Percentiles rank a stretch among this genome's conserved stretches.
These are phyloP conservation scores for Camellia lanceoleosa DNA, from an alignment of 148 eudicot species.

Conservation along the genomic window DNA sequence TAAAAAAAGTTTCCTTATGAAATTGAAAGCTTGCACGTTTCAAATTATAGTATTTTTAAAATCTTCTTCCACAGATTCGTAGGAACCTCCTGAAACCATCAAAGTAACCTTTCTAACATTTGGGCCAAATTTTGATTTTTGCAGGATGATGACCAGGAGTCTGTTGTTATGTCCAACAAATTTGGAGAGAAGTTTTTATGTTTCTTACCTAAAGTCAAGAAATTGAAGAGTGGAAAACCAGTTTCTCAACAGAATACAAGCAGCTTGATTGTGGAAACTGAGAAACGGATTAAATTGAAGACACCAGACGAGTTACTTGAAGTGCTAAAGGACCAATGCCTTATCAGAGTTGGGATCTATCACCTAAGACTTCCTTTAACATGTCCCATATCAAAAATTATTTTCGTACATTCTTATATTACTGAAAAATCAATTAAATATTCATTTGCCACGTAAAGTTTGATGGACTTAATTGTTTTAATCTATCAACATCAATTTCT, in stretches of 20 bases:
- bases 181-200: conserved; percentile 71
- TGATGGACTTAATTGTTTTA: background rate
- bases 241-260: conserved; percentile 65
- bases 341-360: conserved; percentile 56
- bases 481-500: background rate
- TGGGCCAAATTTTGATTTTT: background rate
- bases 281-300: conserved; percentile 67
- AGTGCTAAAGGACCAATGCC: conserved; percentile 64
- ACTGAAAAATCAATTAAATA: background rate
- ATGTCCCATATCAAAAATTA: background rate
- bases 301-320: conserved; percentile 95
- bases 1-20: too few relatives aligned
- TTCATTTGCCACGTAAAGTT: background rate
- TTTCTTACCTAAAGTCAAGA: conserved; percentile 77
- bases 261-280: conserved; percentile 82
- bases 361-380: background rate
- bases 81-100: background rate
- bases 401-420: background rate
- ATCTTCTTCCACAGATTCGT: too few relatives aligned
- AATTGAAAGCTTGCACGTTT: too few relatives aligned
- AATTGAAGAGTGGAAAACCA: conserved; percentile 62
- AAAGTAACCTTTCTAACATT: background rate
- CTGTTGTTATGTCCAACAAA: conserved; percentile 71
- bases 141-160: conserved; percentile 83
- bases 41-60: too few relatives aligned